A percentile compares a stretch with the other conserved stretches of the same genome.
These are phyloP conservation scores for Termitomyces titanicus DNA, from an alignment of 768 basidiomycete genomes.

Conservation along the genomic window DNA sequence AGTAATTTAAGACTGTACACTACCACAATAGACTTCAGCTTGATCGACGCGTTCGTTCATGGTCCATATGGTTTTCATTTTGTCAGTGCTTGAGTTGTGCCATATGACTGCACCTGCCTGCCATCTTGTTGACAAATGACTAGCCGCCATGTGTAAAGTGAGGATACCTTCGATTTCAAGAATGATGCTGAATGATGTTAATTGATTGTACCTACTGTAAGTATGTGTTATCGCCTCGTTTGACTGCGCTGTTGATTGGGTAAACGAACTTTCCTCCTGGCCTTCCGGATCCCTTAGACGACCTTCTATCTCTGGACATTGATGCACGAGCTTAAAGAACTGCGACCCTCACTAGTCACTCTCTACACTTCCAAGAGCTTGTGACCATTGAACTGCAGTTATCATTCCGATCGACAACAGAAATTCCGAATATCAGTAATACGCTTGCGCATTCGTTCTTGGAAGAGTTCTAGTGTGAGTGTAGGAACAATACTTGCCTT, in stretches of 20 bases:
- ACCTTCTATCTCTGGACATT: conserved; percentile 39
- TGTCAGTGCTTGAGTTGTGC: not conserved
- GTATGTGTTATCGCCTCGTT: not conserved
- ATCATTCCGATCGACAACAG: conserved; percentile 42
- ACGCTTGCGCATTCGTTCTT: conserved; percentile 36
- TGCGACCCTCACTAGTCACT: conserved; percentile 34
- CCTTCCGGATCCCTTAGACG: conserved; percentile 11
- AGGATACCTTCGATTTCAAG: not conserved
- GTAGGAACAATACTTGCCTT: not conserved
- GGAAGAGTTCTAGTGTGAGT: conserved; percentile 24
- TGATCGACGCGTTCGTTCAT: not conserved
- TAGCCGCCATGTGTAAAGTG: not conserved
- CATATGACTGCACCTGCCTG: too few species aligned
- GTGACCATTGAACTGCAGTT: conserved; percentile 42
- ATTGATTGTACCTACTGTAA: not conserved
- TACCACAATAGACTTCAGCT: not conserved
- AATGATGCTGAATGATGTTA: not conserved
- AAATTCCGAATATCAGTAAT: conserved; percentile 42
- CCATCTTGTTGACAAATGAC: not conserved
- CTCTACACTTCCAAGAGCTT: conserved; percentile 40
- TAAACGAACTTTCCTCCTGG: not conserved
- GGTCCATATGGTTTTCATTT: not conserved
- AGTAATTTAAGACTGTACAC: not conserved
- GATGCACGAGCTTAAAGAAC: conserved; percentile 35
- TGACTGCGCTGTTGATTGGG: not conserved